Conservation (phyloP, 768 basidiomycete genomes). For the Leccinellum albellum region DNA sequence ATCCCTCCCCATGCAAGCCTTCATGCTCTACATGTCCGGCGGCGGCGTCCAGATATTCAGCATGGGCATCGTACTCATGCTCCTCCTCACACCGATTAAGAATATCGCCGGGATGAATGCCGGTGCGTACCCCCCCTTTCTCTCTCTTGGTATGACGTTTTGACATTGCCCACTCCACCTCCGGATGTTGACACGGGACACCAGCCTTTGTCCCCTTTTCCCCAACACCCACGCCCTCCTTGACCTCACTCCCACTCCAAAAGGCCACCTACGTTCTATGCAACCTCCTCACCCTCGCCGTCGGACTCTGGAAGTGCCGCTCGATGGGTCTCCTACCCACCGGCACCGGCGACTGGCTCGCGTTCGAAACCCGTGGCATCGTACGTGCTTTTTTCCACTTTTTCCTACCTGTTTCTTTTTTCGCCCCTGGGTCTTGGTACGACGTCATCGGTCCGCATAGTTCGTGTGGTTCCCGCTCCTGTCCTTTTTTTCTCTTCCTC, state of each 20-base stretch:
- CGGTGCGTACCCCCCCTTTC: constrained; percentile 42
- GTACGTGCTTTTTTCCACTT: constrained; percentile 34
- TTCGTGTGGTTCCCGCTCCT: neutral
- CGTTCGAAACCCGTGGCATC: constrained; percentile 77
- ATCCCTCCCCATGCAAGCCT: constrained; percentile 91
- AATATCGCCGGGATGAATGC: constrained; percentile 75
- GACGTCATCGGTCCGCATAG: neutral
- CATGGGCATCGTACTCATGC: constrained; percentile 94
- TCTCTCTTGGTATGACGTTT: too few species aligned
- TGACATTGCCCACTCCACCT: too few species aligned
- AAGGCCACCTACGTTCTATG: constrained; percentile 70
- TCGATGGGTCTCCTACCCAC: constrained; percentile 89
- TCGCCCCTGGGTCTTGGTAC: neutral
- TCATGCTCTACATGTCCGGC: constrained; percentile 99
- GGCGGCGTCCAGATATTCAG: constrained; percentile 95
- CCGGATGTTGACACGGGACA: too few species aligned
- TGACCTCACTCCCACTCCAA: constrained; percentile 57
- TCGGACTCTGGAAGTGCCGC: constrained; percentile 91
- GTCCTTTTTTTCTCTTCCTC: neutral
- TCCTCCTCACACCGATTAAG: constrained; percentile 82
- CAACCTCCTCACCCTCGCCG: constrained; percentile 71
- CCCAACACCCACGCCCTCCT: constrained; percentile 40
- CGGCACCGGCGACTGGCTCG: constrained; percentile 92
- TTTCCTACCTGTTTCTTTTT: neutral
- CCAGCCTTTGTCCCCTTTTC: constrained; percentile 72